These are phyloP conservation scores for Penicillium coffeae DNA, from an alignment of 495 filamentous ascomycete species.

Conservation along the genomic window DNA sequence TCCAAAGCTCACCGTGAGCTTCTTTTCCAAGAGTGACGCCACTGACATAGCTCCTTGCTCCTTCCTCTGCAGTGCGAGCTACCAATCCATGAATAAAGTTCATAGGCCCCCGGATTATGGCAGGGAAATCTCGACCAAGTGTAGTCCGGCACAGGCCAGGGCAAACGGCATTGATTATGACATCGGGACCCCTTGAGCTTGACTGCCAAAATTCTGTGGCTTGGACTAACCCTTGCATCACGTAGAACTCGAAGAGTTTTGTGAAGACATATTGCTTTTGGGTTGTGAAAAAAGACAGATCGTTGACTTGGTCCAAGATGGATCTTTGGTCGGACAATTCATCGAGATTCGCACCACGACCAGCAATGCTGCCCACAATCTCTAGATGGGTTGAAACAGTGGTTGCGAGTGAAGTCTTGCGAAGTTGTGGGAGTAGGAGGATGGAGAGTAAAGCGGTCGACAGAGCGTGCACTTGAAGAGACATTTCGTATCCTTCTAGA, in stretches of 20 bases:
- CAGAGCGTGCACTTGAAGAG: conserved; percentile 9
- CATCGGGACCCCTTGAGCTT: too few species aligned
- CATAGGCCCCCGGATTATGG: too few species aligned
- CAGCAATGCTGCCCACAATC: neutral
- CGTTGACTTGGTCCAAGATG: conserved; percentile 2
- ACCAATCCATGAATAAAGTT: too few species aligned
- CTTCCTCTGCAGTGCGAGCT: too few species aligned
- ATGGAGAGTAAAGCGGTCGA: conserved; percentile 2
- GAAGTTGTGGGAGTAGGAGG: conserved; percentile 2
- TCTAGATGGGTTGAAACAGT: neutral
- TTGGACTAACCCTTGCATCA: conserved; percentile 6
- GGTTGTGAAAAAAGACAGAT: conserved; percentile 7
- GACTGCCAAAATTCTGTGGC: too few species aligned
- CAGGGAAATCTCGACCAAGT: too few species aligned
- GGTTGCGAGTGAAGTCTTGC: neutral
- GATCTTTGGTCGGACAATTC: neutral
- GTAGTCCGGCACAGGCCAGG: conserved; percentile 19
- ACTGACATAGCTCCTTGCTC: too few species aligned
- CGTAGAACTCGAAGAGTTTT: conserved; percentile 29
- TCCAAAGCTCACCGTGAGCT: too few species aligned
- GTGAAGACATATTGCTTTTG: conserved; percentile 15
- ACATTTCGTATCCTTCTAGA: conserved; percentile 13
- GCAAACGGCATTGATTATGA: conserved; percentile 16
- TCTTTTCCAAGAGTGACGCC: too few species aligned
- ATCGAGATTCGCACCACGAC: neutral